These are phyloP conservation scores for Pyricularia pennisetigena DNA, from an alignment of 2,329 filamentous ascomycete species.

Conservation along the genomic window DNA sequence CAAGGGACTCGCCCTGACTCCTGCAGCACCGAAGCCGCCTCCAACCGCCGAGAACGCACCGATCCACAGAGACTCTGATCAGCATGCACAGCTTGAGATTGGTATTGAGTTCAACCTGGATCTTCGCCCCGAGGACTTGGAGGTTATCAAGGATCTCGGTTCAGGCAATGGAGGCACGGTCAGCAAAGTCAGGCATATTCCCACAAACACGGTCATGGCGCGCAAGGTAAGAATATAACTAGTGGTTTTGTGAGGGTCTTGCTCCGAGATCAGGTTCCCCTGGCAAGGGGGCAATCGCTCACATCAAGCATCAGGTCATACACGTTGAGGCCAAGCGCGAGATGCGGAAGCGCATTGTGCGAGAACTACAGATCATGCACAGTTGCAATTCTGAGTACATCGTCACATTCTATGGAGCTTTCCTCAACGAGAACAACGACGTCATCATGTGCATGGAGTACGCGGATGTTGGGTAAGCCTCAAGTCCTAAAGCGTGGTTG, in stretches of 20 bases:
- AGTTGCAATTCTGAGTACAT: constrained; percentile 96
- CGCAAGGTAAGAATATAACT: constrained; percentile 60
- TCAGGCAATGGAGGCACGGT: constrained; percentile 96
- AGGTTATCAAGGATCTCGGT: constrained; percentile 88
- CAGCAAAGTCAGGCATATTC: constrained; percentile 93
- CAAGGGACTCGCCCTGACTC: constrained; percentile 80
- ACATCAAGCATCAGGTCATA: constrained; percentile 57
- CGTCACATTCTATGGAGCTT: constrained; percentile 95
- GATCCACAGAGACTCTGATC: constrained; percentile 41
- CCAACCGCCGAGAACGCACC: constrained; percentile 57
- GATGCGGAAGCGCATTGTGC: constrained; percentile 90
- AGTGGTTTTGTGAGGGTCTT: background rate
- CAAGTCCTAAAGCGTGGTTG: background rate
- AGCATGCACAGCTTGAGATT: constrained; percentile 73
- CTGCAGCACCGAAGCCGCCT: constrained; percentile 61
- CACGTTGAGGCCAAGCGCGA: constrained; percentile 97
- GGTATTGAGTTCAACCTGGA: constrained; percentile 96
- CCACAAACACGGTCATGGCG: constrained; percentile 93
- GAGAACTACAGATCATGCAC: constrained; percentile 97
- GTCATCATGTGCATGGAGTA: constrained; percentile 99
- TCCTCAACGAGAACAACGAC: constrained; percentile 92
- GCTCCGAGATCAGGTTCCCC: background rate
- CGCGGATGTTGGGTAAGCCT: constrained; percentile 92
- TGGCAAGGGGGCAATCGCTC: constrained; percentile 6
- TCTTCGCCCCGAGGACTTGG: constrained; percentile 80